Percentiles rank a stretch among this genome's conserved stretches.
phyloP scores from a whole-genome alignment of 2,329 filamentous ascomycete genomes.

The Beauveria medogensis region DNA sequence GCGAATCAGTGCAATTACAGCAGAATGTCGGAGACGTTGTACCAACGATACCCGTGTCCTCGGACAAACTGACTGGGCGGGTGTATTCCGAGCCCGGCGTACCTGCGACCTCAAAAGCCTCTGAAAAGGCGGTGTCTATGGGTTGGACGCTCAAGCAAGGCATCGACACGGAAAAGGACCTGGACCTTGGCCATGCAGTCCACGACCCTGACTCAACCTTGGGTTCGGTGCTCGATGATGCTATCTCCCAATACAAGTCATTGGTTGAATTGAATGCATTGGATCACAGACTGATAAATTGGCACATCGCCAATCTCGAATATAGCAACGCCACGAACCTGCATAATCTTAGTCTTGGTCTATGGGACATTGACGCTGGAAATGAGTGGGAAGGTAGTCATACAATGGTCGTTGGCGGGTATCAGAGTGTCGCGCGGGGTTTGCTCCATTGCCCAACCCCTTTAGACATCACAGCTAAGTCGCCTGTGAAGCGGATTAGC shows the following conservation, averaged over 20 bases:
- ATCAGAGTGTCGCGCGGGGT: slow-evolving; percentile 86
- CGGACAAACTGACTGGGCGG: slow-evolving; percentile 62
- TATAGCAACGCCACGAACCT: slow-evolving; percentile 93
- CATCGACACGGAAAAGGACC: slow-evolving; percentile 52
- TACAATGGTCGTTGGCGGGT: slow-evolving; percentile 87
- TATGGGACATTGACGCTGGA: slow-evolving; percentile 95
- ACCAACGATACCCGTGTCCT: slow-evolving; percentile 54
- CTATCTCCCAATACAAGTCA: slow-evolving; percentile 78
- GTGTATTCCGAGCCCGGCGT: slow-evolving; percentile 64
- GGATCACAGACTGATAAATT: slow-evolving; percentile 87
- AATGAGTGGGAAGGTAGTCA: slow-evolving; percentile 97
- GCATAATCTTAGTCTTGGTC: slow-evolving; percentile 74
- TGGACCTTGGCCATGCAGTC: slow-evolving; percentile 63
- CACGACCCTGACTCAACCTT: slow-evolving; percentile 62
- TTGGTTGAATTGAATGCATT: slow-evolving; percentile 77
- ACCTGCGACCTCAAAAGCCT: slow-evolving; percentile 62
- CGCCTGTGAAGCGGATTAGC: slow-evolving; percentile 61
- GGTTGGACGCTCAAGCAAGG: slow-evolving; percentile 71
- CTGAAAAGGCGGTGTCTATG: slow-evolving; percentile 68
- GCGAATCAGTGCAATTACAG: slow-evolving; percentile 44
- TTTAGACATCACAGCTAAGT: slow-evolving; percentile 68
- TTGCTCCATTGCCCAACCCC: slow-evolving; percentile 68
- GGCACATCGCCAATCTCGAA: slow-evolving; percentile 97
- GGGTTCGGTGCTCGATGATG: slow-evolving; percentile 84
- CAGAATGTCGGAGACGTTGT: slow-evolving; percentile 45